A percentile compares a stretch with the other conserved stretches of the same genome.
Evolutionary conservation across 306 rosid genomes (phyloP).

Genomic region (Vigna unguiculata): DNA sequence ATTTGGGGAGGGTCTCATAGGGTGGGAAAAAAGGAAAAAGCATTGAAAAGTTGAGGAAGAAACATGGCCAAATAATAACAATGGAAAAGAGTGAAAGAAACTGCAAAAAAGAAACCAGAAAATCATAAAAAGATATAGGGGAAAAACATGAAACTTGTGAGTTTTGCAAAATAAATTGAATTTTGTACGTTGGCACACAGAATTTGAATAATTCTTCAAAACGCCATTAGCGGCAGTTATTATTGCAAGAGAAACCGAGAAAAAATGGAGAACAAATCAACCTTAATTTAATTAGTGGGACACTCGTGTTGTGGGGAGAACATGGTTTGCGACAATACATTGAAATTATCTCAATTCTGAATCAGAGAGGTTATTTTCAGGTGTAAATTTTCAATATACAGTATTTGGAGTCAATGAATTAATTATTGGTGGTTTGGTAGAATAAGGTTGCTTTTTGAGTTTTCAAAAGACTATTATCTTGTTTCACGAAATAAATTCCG

Average conservation of each 20-base stretch:
- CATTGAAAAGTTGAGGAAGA: not conserved
- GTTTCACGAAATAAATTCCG: too few relatives aligned
- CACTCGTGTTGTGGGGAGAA: not conserved
- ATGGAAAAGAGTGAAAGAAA: not conserved
- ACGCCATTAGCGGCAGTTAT: not conserved
- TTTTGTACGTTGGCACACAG: not conserved
- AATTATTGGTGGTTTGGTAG: too few relatives aligned
- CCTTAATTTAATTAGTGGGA: not conserved
- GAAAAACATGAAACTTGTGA: not conserved
- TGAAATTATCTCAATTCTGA: not conserved
- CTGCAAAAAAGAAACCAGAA: not conserved
- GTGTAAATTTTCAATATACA: too few relatives aligned
- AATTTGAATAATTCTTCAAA: not conserved
- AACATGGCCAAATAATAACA: not conserved
- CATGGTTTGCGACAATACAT: not conserved
- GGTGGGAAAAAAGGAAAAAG: slow-evolving; percentile 18
- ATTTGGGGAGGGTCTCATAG: slow-evolving; percentile 1
- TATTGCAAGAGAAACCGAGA: not conserved
- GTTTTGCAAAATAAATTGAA: not conserved
- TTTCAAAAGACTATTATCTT: too few relatives aligned
- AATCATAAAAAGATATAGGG: not conserved
- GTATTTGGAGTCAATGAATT: too few relatives aligned
- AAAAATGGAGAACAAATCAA: not conserved
- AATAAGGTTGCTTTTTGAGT: too few relatives aligned
- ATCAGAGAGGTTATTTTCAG: too few relatives aligned